Conservation (phyloP, 257 asterid genomes). For the Solanum etuberosum region DNA sequence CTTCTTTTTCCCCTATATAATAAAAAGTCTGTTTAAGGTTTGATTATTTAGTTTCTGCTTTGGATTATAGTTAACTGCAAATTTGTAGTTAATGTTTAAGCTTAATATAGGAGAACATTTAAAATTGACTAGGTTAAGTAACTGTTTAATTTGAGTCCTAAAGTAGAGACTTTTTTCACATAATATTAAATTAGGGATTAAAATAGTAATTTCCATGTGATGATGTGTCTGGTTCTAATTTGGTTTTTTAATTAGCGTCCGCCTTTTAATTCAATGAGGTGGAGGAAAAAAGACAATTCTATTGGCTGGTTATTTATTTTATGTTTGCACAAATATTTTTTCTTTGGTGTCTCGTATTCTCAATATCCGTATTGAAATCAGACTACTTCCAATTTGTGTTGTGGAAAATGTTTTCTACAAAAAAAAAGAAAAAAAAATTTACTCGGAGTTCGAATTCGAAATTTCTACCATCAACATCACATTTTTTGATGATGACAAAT, state of each 20-base stretch:
- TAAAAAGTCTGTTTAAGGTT: neutral
- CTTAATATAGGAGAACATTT: neutral
- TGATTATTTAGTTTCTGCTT: neutral
- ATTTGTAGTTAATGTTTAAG: neutral
- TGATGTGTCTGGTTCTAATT: neutral
- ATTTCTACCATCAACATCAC: neutral
- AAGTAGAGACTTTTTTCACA: neutral
- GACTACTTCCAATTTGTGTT: accelerated
- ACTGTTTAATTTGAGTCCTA: neutral
- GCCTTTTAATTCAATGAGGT: neutral
- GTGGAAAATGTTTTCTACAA: accelerated
- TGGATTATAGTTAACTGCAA: neutral
- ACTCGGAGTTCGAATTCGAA: accelerated
- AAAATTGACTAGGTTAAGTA: neutral
- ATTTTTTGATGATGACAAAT: neutral
- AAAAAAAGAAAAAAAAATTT: too few species aligned
- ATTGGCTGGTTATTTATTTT: neutral
- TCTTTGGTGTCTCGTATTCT: neutral
- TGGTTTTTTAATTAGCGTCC: neutral
- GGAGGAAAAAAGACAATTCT: neutral
- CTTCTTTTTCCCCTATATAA: neutral
- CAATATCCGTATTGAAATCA: too few species aligned
- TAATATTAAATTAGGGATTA: neutral
- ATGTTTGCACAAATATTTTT: neutral
- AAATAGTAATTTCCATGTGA: neutral